A percentile compares a stretch with the other conserved stretches of the same genome.
phyloP scores from a whole-genome alignment of 345 rosid species.

The Salix viminalis region DNA sequence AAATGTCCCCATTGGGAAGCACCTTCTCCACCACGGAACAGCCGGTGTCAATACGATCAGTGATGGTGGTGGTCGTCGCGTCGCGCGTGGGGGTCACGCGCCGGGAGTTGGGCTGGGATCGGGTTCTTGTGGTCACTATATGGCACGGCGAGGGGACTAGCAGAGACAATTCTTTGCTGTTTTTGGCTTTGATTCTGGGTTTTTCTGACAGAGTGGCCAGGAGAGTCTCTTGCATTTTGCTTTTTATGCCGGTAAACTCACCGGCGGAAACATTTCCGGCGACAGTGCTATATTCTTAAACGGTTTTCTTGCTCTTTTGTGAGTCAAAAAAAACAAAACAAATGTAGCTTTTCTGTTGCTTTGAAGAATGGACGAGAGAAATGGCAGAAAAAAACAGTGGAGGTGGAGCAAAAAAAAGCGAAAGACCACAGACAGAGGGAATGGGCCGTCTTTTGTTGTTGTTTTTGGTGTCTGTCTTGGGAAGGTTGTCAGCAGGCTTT shows the following conservation, averaged over 20 bases:
- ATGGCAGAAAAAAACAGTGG: too few species aligned
- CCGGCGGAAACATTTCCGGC: neutral
- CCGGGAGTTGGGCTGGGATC: constrained; percentile 9
- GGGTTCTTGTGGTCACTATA: neutral
- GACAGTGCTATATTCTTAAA: neutral
- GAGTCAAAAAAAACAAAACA: too few species aligned
- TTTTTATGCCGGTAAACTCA: neutral
- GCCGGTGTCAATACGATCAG: neutral
- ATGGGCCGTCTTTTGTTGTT: too few species aligned
- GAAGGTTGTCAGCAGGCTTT: too few species aligned
- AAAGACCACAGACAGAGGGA: too few species aligned
- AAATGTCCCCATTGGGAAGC: constrained; percentile 60
- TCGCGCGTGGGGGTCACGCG: constrained; percentile 23
- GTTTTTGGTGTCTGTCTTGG: too few species aligned
- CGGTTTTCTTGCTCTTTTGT: neutral
- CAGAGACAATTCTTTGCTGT: neutral
- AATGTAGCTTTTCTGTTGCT: neutral
- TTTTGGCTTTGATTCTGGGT: neutral
- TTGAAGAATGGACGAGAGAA: too few species aligned
- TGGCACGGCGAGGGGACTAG: neutral
- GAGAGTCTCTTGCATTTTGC: constrained; percentile 19
- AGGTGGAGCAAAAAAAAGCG: too few species aligned
- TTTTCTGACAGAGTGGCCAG: neutral
- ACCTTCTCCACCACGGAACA: constrained; percentile 25
- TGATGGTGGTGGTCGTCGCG: neutral